Evolutionary conservation across 2,329 filamentous ascomycete species (phyloP).

Genomic region (Orbilia javanica): DNA sequence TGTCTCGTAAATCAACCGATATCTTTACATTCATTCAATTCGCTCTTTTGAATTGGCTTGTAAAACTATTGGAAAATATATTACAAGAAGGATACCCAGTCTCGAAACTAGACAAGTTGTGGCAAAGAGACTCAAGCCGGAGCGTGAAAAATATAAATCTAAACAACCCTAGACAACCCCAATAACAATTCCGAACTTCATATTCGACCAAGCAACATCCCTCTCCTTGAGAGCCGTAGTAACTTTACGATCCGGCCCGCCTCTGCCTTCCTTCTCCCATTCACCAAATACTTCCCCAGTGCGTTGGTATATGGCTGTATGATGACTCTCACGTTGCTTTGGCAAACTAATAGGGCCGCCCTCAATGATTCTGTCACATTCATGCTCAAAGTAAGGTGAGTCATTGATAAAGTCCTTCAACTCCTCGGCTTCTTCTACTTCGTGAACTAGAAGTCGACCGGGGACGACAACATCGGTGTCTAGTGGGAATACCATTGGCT

Average conservation of each 20-base stretch:
- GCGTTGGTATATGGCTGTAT: constrained; percentile 11
- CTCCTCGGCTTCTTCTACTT: constrained; percentile 48
- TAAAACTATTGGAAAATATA: no score
- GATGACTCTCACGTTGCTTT: constrained; percentile 15
- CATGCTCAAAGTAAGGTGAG: constrained; percentile 28
- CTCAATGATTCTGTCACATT: constrained; percentile 32
- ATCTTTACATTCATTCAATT: no score
- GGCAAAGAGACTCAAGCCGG: not conserved
- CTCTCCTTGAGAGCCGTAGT: constrained; percentile 35
- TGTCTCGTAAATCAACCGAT: no score
- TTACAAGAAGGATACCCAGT: not conserved
- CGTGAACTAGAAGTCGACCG: constrained; percentile 28
- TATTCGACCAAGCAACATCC: constrained; percentile 39
- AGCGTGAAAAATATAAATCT: not conserved
- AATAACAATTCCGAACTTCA: constrained; percentile 56
- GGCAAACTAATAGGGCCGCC: constrained; percentile 21
- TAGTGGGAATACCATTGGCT: constrained; percentile 32
- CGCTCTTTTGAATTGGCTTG: no score
- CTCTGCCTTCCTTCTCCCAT: not conserved
- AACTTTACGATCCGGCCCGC: constrained; percentile 24
- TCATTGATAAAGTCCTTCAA: constrained; percentile 44
- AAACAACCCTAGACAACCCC: constrained; percentile 29
- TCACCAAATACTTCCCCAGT: constrained; percentile 33
- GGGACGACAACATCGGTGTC: constrained; percentile 33
- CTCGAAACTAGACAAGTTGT: not conserved